These are phyloP conservation scores for Kwoniella sp. DNA, from an alignment of 768 basidiomycete species.

Conservation along the genomic window DNA sequence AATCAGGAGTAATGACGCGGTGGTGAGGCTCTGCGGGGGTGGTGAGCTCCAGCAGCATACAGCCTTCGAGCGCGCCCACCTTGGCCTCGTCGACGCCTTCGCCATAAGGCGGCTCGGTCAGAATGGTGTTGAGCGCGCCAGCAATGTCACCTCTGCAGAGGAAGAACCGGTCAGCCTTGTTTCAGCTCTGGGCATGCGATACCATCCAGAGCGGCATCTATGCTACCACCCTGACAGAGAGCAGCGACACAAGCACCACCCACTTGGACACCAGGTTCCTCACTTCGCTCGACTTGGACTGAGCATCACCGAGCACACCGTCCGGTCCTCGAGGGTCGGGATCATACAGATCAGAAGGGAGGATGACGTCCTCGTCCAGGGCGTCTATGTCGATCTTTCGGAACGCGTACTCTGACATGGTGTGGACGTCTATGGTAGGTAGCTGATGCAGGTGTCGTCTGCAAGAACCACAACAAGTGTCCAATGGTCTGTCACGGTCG, in stretches of 20 bases:
- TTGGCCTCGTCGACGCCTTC: slow-evolving; percentile 83
- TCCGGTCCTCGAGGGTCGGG: slow-evolving; percentile 74
- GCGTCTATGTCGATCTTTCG: slow-evolving; percentile 91
- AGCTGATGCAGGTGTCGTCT: too few species aligned
- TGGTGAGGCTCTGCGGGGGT: slow-evolving; percentile 62
- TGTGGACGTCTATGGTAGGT: background rate
- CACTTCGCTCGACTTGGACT: slow-evolving; percentile 67
- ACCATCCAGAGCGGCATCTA: background rate
- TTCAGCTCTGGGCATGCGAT: background rate
- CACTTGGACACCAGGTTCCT: slow-evolving; percentile 71
- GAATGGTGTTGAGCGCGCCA: slow-evolving; percentile 65
- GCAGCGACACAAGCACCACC: slow-evolving; percentile 36
- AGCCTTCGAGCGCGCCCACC: slow-evolving; percentile 54
- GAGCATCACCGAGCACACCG: slow-evolving; percentile 70
- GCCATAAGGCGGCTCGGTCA: slow-evolving; percentile 84
- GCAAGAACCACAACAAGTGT: too few species aligned
- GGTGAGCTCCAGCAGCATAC: background rate
- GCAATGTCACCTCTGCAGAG: slow-evolving; percentile 72
- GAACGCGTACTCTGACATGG: slow-evolving; percentile 57
- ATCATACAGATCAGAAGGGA: slow-evolving; percentile 79
- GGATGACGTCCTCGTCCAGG: slow-evolving; percentile 84
- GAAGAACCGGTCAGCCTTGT: background rate
- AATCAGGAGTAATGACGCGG: slow-evolving; percentile 76
- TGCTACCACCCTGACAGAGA: background rate
- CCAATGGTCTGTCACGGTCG: too few species aligned